A percentile compares a stretch with the other conserved stretches of the same genome.
Evolutionary conservation across 2,329 filamentous ascomycete genomes (phyloP).

Genomic region (Teratosphaeriaceae sp.): DNA sequence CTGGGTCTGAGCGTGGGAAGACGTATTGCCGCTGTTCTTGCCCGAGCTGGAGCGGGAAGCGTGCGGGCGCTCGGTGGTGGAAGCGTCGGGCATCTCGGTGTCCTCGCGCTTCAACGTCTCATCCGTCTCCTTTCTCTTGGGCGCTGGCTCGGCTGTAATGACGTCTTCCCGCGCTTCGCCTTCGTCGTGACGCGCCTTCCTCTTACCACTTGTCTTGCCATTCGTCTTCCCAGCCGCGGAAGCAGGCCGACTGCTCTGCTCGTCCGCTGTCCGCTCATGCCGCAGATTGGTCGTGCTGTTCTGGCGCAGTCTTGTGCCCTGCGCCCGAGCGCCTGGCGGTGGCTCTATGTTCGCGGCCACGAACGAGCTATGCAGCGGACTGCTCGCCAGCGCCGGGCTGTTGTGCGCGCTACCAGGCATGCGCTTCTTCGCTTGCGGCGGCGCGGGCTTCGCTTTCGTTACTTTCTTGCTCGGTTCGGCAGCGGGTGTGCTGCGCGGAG

Average conservation of each 20-base stretch:
- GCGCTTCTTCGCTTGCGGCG: conserved; percentile 74
- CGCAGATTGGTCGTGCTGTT: conserved; percentile 53
- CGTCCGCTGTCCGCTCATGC: conserved; percentile 30
- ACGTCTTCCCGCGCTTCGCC: conserved; percentile 3
- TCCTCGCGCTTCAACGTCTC: conserved; percentile 46
- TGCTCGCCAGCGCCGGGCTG: conserved; percentile 40
- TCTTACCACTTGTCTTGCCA: conserved; percentile 16
- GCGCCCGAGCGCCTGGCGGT: conserved; percentile 60
- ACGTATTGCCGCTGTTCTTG: conserved; percentile 17
- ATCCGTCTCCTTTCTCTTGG: conserved; percentile 5
- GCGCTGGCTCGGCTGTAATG: background rate
- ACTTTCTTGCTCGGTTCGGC: conserved; percentile 44
- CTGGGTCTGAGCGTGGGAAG: too few relatives aligned
- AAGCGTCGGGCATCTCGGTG: conserved; percentile 28
- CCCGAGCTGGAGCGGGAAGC: conserved; percentile 15
- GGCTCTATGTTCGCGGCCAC: conserved; percentile 65
- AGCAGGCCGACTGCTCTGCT: conserved; percentile 33
- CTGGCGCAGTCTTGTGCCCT: conserved; percentile 66
- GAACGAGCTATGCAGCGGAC: conserved; percentile 40
- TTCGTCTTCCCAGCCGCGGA: conserved; percentile 21
- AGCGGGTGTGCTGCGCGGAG: conserved; percentile 61
- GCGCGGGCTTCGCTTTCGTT: conserved; percentile 57
- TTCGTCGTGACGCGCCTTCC: conserved; percentile 10
- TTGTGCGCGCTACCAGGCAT: conserved; percentile 39
- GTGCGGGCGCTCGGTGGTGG: conserved; percentile 5